phyloP scores from a whole-genome alignment of 306 rosid genomes.

The Begonia masoniana region DNA sequence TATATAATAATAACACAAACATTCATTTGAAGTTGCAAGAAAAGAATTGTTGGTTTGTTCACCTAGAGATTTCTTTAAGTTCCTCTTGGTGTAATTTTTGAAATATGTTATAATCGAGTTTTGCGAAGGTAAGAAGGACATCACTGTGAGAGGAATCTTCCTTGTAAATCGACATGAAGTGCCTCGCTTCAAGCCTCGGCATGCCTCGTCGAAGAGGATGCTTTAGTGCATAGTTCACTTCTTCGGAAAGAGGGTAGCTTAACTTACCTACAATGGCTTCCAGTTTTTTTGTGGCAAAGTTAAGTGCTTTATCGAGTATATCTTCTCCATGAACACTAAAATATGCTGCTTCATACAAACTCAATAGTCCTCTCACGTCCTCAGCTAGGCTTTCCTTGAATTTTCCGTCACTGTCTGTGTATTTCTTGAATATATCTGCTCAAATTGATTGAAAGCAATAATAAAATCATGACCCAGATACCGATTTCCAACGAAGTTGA shows the following conservation, averaged over 20 bases:
- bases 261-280: neutral
- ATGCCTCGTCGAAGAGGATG: constrained; percentile 19
- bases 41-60: neutral
- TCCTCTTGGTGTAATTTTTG: constrained; percentile 33
- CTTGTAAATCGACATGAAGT: constrained; percentile 23
- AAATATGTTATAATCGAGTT: constrained; percentile 31
- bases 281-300: constrained; percentile 13
- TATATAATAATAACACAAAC: too few species aligned
- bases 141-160: constrained; percentile 18
- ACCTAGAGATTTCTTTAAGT: constrained; percentile 14
- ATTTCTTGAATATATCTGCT: constrained; percentile 27
- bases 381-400: constrained; percentile 10
- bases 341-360: constrained; percentile 40
- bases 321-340: constrained; percentile 25
- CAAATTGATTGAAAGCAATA: neutral
- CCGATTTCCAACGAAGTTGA: too few species aligned
- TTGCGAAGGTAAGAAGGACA: constrained; percentile 23
- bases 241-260: neutral
- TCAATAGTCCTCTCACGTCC: constrained; percentile 22
- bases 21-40: too few species aligned
- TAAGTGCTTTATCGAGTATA: constrained; percentile 35
- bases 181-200: constrained; percentile 21
- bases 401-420: constrained; percentile 16
- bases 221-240: constrained; percentile 13
- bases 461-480: too few species aligned